Conservation (phyloP, 2,329 filamentous ascomycete species). For the Penicillium crustosum region DNA sequence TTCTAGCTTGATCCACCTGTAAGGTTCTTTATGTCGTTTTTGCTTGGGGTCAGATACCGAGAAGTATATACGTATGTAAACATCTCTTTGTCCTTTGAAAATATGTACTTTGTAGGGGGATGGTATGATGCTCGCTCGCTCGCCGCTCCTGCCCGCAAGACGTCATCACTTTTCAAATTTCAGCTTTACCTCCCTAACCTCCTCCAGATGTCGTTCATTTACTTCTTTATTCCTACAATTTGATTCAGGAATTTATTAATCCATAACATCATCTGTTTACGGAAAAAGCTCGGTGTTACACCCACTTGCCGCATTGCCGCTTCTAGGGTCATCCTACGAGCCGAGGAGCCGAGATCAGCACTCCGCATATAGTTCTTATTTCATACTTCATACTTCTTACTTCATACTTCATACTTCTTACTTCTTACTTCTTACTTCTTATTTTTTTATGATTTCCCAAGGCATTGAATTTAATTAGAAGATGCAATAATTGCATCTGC, state of each 20-base stretch:
- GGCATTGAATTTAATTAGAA: background rate
- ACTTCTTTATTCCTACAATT: background rate
- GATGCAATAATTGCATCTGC: background rate
- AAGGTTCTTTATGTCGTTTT: background rate
- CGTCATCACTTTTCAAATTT: slow-evolving; percentile 2
- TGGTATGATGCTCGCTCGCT: background rate
- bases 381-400: background rate
- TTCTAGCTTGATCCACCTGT: background rate
- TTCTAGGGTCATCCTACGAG: slow-evolving; percentile 6
- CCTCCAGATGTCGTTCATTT: background rate
- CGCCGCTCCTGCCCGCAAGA: background rate
- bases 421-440: background rate
- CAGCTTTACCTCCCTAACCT: background rate
- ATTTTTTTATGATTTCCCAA: background rate
- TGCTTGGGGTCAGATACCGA: too few species aligned
- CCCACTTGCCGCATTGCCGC: slow-evolving; percentile 16
- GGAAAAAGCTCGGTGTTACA: slow-evolving; percentile 9
- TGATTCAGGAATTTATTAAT: background rate
- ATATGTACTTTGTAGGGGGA: too few species aligned
- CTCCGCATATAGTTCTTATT: slow-evolving; percentile 3
- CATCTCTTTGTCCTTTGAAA: background rate
- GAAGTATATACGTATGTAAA: background rate
- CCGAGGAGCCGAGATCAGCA: slow-evolving; percentile 20
- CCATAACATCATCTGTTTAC: background rate
- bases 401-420: background rate